phyloP scores from a whole-genome alignment of 169 alveolate species.

The Plasmodium adleri region DNA sequence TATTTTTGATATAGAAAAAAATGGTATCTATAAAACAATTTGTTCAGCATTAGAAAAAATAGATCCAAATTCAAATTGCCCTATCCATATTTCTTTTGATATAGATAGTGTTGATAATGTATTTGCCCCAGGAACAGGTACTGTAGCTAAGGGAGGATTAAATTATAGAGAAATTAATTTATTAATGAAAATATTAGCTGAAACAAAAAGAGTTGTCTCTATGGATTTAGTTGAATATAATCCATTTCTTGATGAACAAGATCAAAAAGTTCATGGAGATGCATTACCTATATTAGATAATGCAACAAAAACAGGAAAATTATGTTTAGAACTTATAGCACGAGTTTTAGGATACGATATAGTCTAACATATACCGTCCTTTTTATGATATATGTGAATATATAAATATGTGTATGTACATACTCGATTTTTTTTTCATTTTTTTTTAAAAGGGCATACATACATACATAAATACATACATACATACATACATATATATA shows the following conservation, averaged over 20 bases:
- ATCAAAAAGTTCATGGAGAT: conserved; percentile 43
- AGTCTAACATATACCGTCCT: background rate
- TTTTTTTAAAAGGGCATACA: background rate
- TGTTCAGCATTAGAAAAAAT: conserved; percentile 62
- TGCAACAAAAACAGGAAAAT: conserved; percentile 66
- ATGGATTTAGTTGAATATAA: conserved; percentile 70
- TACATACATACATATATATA: background rate
- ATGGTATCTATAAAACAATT: conserved; percentile 77
- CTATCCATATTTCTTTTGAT: conserved; percentile 77
- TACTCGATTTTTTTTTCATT: no score
- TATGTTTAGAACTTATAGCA: conserved; percentile 66
- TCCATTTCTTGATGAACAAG: conserved; percentile 46
- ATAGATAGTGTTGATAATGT: conserved; percentile 77
- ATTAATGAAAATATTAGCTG: conserved; percentile 74
- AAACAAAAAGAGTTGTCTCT: conserved; percentile 69
- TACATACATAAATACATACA: background rate
- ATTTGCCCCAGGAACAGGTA: conserved; percentile 82
- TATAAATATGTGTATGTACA: no score
- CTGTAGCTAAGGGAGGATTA: conserved; percentile 79
- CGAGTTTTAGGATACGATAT: conserved; percentile 52
- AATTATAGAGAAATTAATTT: conserved; percentile 76
- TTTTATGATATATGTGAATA: no score
- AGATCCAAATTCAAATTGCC: conserved; percentile 75
- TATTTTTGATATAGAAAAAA: conserved; percentile 74
- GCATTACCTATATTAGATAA: conserved; percentile 36